phyloP scores from a whole-genome alignment of 768 basidiomycete genomes.

The Boletus subparvulus region DNA sequence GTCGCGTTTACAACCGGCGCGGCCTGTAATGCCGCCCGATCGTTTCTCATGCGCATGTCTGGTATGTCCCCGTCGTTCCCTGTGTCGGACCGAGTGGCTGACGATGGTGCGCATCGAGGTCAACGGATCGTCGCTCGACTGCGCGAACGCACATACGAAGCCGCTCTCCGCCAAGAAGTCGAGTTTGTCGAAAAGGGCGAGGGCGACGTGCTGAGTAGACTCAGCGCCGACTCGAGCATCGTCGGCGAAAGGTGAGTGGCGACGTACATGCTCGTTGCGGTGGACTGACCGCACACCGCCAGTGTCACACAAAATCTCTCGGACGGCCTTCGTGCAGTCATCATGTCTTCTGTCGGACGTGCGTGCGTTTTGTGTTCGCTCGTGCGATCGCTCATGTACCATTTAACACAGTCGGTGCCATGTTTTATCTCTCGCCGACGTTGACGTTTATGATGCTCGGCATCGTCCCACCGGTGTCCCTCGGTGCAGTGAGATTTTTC shows the following conservation, averaged over 20 bases:
- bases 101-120: constrained; percentile 34
- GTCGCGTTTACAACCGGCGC: constrained; percentile 85
- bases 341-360: constrained; percentile 95
- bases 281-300: neutral
- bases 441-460: constrained; percentile 91
- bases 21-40: constrained; percentile 77
- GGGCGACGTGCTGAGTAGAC: constrained; percentile 88
- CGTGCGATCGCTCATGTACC: neutral
- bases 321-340: constrained; percentile 77
- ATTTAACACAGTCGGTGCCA: constrained; percentile 69
- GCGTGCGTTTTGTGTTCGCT: constrained; percentile 31
- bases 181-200: constrained; percentile 92
- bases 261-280: neutral
- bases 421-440: constrained; percentile 90
- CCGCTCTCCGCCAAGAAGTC: constrained; percentile 86
- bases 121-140: constrained; percentile 90
- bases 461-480: constrained; percentile 84
- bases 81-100: neutral
- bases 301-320: constrained; percentile 77
- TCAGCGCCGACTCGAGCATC: constrained; percentile 89
- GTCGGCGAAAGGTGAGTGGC: constrained; percentile 80
- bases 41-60: constrained; percentile 82
- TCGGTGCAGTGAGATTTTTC: constrained; percentile 64
- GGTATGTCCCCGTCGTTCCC: constrained; percentile 42
- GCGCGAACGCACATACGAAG: constrained; percentile 77